Evolutionary conservation across 768 basidiomycete genomes (phyloP).

Genomic region (Pleurotus ostreatus): DNA sequence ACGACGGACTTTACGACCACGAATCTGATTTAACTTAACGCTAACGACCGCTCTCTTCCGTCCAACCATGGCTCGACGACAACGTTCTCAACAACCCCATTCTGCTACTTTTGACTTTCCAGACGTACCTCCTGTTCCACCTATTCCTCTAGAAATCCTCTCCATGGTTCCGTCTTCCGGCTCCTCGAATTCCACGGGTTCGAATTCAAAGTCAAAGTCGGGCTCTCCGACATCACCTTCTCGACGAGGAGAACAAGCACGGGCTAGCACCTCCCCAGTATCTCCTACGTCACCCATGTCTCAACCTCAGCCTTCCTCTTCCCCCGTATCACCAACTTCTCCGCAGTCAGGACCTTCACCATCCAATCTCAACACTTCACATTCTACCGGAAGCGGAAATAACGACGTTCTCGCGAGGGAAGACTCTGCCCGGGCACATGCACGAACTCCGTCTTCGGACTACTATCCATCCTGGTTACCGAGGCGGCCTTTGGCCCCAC

Average conservation of each 20-base stretch:
- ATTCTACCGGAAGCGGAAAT: not conserved
- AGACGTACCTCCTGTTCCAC: conserved; percentile 1
- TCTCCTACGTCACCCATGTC: conserved; percentile 1
- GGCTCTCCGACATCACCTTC: not conserved
- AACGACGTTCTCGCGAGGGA: not conserved
- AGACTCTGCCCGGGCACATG: not conserved
- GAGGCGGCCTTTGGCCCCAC: conserved; percentile 69
- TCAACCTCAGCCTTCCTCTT: conserved; percentile 3
- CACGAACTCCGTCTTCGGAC: conserved; percentile 33
- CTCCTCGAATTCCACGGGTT: conserved; percentile 1
- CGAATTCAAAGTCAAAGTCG: not conserved
- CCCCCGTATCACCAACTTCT: conserved; percentile 3
- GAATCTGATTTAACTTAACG: not conserved
- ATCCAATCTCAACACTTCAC: not conserved
- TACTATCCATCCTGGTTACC: conserved; percentile 87
- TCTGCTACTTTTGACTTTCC: not conserved
- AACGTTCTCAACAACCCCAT: not conserved
- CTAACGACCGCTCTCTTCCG: not conserved
- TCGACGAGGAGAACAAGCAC: not conserved
- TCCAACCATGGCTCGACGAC: not conserved
- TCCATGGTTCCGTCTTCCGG: not conserved
- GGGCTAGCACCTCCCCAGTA: not conserved
- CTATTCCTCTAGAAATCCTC: not conserved
- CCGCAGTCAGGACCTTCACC: not conserved
- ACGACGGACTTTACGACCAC: not conserved